These are phyloP conservation scores for Xylaria flabelliformis DNA, from an alignment of 495 filamentous ascomycete species.

Conservation along the genomic window DNA sequence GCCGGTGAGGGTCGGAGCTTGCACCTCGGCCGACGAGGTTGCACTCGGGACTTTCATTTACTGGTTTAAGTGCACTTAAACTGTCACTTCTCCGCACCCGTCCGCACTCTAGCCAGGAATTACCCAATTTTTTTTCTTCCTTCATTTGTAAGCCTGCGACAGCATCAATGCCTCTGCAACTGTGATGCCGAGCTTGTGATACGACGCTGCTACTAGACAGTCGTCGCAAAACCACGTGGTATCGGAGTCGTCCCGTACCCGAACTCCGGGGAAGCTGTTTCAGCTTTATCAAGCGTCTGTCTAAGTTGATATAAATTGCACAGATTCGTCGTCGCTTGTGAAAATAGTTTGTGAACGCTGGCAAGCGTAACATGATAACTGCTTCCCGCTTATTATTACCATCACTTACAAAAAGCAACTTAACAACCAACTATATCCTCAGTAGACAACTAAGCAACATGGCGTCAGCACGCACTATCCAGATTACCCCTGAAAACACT, in stretches of 20 bases:
- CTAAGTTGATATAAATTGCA: neutral
- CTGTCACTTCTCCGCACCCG: neutral
- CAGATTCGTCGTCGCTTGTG: neutral
- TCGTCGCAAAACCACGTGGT: neutral
- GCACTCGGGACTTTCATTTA: neutral
- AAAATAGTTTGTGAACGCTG: neutral
- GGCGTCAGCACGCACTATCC: conserved; percentile 69
- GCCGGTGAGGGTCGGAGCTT: neutral
- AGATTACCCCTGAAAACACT: conserved; percentile 60
- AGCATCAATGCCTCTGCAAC: neutral
- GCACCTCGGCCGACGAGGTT: conserved; percentile 7
- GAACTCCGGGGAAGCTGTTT: neutral
- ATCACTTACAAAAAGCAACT: conserved; percentile 1
- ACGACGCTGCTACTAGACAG: neutral
- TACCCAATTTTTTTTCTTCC: neutral
- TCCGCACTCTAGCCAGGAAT: neutral
- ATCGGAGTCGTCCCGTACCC: neutral
- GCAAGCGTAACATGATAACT: neutral
- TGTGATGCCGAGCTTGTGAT: neutral
- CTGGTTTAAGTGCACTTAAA: neutral
- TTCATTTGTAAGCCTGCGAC: neutral
- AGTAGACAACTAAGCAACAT: conserved; percentile 46
- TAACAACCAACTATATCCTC: neutral
- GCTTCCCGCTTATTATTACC: neutral
- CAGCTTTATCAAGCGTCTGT: neutral